Evolutionary conservation across 257 asterid species (phyloP).

Genomic region (Penstemon eatonii): DNA sequence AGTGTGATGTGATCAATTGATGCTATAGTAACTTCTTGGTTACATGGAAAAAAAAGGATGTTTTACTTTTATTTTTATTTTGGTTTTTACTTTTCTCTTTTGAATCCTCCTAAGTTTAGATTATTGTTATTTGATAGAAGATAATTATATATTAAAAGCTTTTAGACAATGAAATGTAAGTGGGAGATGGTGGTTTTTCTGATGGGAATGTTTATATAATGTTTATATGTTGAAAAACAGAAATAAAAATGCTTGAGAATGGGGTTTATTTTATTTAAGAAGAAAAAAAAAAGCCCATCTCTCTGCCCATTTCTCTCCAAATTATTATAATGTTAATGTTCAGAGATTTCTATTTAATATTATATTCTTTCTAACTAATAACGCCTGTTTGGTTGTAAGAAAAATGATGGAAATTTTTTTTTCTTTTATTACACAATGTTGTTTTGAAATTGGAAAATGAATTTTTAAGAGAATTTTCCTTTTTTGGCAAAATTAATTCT

Average conservation of each 20-base stretch:
- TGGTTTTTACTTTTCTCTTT: slow-evolving; percentile 18
- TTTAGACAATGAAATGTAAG: slow-evolving; percentile 36
- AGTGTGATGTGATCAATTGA: slow-evolving; percentile 52
- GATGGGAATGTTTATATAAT: slow-evolving; percentile 47
- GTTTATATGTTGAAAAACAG: slow-evolving; percentile 45
- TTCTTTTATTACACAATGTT: no score
- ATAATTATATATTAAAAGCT: slow-evolving; percentile 43
- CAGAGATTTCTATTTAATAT: no score
- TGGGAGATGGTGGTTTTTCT: slow-evolving; percentile 34
- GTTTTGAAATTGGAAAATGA: no score
- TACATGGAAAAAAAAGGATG: slow-evolving; percentile 39
- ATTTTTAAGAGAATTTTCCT: no score
- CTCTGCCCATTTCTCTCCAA: slow-evolving; percentile 20
- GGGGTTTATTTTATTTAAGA: slow-evolving; percentile 26
- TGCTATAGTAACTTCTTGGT: slow-evolving; percentile 32
- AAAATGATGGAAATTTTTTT: no score
- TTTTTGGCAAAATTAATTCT: no score
- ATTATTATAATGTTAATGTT: not conserved
- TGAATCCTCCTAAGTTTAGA: slow-evolving; percentile 40
- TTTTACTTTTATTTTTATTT: slow-evolving; percentile 26
- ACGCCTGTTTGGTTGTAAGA: no score
- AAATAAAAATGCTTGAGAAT: slow-evolving; percentile 41
- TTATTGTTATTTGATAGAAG: slow-evolving; percentile 41
- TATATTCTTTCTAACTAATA: no score
- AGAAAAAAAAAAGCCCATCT: slow-evolving; percentile 17